A percentile compares a stretch with the other conserved stretches of the same genome.
Evolutionary conservation across 108 stramenopile genomes (phyloP).

Genomic region (Nitzschia sp.): DNA sequence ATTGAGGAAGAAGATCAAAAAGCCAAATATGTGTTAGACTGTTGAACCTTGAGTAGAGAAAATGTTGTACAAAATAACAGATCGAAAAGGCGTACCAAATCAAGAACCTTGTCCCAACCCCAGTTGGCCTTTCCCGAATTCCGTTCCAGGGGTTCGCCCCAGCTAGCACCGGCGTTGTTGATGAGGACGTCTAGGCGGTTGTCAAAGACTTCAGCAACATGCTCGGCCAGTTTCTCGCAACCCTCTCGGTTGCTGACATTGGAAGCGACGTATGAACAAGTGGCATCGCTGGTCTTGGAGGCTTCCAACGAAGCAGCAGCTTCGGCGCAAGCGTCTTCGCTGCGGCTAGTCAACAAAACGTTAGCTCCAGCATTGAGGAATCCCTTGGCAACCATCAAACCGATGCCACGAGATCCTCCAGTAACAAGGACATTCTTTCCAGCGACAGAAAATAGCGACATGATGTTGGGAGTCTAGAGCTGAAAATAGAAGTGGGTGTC

Average conservation of each 20-base stretch:
- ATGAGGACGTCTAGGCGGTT: constrained; percentile 74
- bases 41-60: not conserved
- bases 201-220: constrained; percentile 55
- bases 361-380: constrained; percentile 79
- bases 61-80: not conserved
- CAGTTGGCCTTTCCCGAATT: constrained; percentile 85
- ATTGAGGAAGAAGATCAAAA: not conserved
- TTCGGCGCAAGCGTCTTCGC: constrained; percentile 66
- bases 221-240: constrained; percentile 68
- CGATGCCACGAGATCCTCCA: constrained; percentile 89
- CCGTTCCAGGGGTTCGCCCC: constrained; percentile 68
- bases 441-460: constrained; percentile 42
- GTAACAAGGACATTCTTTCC: constrained; percentile 88
- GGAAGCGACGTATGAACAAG: constrained; percentile 57
- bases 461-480: not conserved
- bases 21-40: not conserved
- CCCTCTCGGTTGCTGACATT: constrained; percentile 83
- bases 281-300: constrained; percentile 1
- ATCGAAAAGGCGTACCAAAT: constrained; percentile 47
- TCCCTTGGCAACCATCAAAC: constrained; percentile 85
- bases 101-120: constrained; percentile 92
- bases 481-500: not conserved
- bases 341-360: constrained; percentile 80
- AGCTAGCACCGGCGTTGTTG: constrained; percentile 78
- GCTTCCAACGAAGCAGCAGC: constrained; percentile 51